A percentile compares a stretch with the other conserved stretches of the same genome.
phyloP scores from a whole-genome alignment of 2,329 filamentous ascomycete genomes.

The Delphinella strobiligena region DNA sequence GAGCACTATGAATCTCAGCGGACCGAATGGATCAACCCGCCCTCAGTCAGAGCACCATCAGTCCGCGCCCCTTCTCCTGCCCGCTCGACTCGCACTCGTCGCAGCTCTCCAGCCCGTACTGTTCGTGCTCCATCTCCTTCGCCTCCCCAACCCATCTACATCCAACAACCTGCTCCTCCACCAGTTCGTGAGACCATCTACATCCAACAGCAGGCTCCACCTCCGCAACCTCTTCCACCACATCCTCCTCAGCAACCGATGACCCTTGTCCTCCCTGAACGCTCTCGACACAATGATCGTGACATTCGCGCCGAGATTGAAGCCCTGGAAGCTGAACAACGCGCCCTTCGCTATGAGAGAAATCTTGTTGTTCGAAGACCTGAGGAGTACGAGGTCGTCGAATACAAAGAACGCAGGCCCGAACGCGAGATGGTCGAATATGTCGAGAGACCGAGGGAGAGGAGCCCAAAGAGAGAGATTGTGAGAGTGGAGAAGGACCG shows the following conservation, averaged over 20 bases:
- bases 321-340: slow-evolving; percentile 55
- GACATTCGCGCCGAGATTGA: slow-evolving; percentile 64
- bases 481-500: slow-evolving; percentile 74
- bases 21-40: slow-evolving; percentile 28
- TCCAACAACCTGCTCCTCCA: slow-evolving; percentile 13
- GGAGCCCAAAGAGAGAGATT: slow-evolving; percentile 36
- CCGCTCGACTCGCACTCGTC: slow-evolving; percentile 17
- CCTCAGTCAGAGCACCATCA: slow-evolving; percentile 17
- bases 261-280: slow-evolving; percentile 36
- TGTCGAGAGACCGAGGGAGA: slow-evolving; percentile 27
- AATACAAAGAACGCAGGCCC: slow-evolving; percentile 42
- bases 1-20: slow-evolving; percentile 22
- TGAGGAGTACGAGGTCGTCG: slow-evolving; percentile 33
- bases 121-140: slow-evolving; percentile 11
- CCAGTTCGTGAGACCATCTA: slow-evolving; percentile 11
- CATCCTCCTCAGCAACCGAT: slow-evolving; percentile 7
- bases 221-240: slow-evolving; percentile 7
- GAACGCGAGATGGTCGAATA: slow-evolving; percentile 46
- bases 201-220: slow-evolving; percentile 15
- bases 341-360: slow-evolving; percentile 43
- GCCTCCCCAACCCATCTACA: slow-evolving; percentile 10
- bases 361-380: slow-evolving; percentile 20
- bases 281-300: slow-evolving; percentile 37
- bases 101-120: slow-evolving; percentile 12
- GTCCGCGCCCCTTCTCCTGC: slow-evolving; percentile 14